Base-by-base conservation (phyloP, 2,329 filamentous ascomycete species). In the Cercospora beticola region DNA sequence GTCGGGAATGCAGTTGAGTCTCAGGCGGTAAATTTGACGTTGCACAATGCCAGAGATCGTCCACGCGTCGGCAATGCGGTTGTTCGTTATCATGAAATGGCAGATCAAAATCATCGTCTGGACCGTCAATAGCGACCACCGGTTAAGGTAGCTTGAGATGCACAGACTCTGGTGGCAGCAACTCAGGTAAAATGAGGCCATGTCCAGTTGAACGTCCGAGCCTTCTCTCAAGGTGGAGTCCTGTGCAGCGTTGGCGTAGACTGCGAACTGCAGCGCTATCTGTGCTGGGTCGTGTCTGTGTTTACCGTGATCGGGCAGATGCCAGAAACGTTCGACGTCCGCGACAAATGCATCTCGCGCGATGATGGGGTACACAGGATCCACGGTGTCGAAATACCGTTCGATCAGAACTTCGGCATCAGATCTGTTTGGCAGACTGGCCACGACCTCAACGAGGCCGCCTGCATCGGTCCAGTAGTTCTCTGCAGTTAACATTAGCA, bases 61-160 rank as follows among this genome's bases (percentile, higher is more conserved):
- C 89, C 91, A 94, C 1, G 91, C 91, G 76, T 94, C 91, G 0
- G 90, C 92, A 5, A 90, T 90, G 74, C 93, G 91, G 74, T 93
- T 93, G 78, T 94, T 91, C 74, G 93, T 94, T 81, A 94, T 93
- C 40, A 94, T 83, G 74, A 94, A 94, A 76, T 94, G 93, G 0
- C 88, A 89, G 66, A 93, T 88, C 18, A 94, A 79, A 0, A 93
- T 89, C 91, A 93, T 93, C 59, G 91, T 88, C 78, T 93, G 90
- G 26, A 94, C 87, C 1, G 90, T 91, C 28, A 56, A 31, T 9
- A 33, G 28, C 36, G 57, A 62, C 28, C 33, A 61, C 18, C 46
- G 57, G 54, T 54, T 66, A 5, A 66, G 46, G 36, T 62, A 66
- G n/a, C 33, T 49, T 23, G 33, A 62, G 14, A 66, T 26, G 52